Evolutionary conservation across 139 green algal genomes (phyloP).

Genomic region (Klebsormidium nitens): DNA sequence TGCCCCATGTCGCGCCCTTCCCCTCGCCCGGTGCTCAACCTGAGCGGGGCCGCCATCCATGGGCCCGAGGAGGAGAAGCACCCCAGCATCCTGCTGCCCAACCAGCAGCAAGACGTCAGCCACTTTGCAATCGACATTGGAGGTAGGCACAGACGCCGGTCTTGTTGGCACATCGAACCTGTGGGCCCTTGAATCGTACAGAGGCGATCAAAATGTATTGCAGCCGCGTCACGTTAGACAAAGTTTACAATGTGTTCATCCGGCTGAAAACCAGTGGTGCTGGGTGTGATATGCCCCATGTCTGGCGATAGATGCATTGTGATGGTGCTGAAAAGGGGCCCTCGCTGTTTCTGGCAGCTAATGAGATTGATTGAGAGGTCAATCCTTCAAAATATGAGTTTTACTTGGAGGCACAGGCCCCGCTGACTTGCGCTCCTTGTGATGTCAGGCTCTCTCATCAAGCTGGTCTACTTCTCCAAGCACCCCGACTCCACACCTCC

Average conservation of each 20-base stretch:
- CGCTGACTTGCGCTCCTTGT: too few relatives aligned
- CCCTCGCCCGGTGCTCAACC: conserved; percentile 10
- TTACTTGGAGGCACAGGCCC: too few relatives aligned
- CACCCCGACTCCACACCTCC: not conserved
- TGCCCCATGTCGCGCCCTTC: not conserved
- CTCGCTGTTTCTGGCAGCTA: too few relatives aligned
- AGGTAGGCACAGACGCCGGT: conserved; percentile 14
- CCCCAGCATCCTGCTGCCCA: conserved; percentile 75
- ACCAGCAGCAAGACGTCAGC: conserved; percentile 73
- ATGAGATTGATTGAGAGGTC: too few relatives aligned
- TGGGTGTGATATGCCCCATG: too few relatives aligned
- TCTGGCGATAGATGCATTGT: too few relatives aligned
- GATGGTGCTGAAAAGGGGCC: too few relatives aligned
- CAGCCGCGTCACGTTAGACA: too few relatives aligned
- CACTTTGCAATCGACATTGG: conserved; percentile 84
- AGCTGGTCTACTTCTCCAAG: conserved; percentile 92
- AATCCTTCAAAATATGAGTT: too few relatives aligned
- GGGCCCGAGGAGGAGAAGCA: conserved; percentile 19
- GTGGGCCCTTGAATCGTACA: conserved; percentile 62
- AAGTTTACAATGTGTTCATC: too few relatives aligned
- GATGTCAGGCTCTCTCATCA: conserved; percentile 88
- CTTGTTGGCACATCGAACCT: not conserved
- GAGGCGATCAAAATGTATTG: too few relatives aligned
- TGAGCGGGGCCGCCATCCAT: conserved; percentile 27
- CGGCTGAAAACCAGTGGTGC: too few relatives aligned